Evolutionary conservation across 352 stramenopile genomes (phyloP).

Genomic region (Pythium brachiatum): DNA sequence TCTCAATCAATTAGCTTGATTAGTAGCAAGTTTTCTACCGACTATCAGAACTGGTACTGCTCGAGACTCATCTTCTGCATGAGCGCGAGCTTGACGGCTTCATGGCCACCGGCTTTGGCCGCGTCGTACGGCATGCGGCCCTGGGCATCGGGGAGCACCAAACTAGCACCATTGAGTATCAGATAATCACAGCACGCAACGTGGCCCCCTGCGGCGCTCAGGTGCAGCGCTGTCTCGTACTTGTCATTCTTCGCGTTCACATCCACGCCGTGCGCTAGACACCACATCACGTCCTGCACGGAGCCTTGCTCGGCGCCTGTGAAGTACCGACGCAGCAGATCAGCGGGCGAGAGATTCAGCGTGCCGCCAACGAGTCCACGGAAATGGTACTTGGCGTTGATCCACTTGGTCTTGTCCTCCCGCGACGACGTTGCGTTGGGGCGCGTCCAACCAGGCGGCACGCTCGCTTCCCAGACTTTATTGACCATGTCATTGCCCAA

Average conservation of each 20-base stretch:
- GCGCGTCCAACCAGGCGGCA: conserved; percentile 54
- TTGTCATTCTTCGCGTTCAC: conserved; percentile 55
- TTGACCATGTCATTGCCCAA: conserved; percentile 76
- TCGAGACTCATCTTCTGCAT: conserved; percentile 74
- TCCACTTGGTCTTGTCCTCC: conserved; percentile 78
- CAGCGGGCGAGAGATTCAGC: conserved; percentile 18
- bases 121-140: conserved; percentile 58
- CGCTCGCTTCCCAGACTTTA: conserved; percentile 56
- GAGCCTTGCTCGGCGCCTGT: conserved; percentile 35
- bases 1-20: conserved; percentile 1
- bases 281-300: conserved; percentile 70
- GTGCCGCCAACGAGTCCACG: conserved; percentile 54
- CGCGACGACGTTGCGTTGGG: conserved; percentile 41
- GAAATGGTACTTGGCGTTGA: conserved; percentile 86
- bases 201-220: conserved; percentile 36
- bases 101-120: conserved; percentile 55
- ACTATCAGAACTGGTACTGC: conserved; percentile 50
- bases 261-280: conserved; percentile 75
- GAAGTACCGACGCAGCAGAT: conserved; percentile 52
- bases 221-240: conserved; percentile 63
- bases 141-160: conserved; percentile 44
- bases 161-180: conserved; percentile 73
- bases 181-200: conserved; percentile 71
- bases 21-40: background rate
- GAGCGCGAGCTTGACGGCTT: conserved; percentile 59